Evolutionary conservation across 202 grass and related monocot species (phyloP), one percentile per base, ranked within the genome.

Genomic region (Sporobolus alterniflorus): DNA sequence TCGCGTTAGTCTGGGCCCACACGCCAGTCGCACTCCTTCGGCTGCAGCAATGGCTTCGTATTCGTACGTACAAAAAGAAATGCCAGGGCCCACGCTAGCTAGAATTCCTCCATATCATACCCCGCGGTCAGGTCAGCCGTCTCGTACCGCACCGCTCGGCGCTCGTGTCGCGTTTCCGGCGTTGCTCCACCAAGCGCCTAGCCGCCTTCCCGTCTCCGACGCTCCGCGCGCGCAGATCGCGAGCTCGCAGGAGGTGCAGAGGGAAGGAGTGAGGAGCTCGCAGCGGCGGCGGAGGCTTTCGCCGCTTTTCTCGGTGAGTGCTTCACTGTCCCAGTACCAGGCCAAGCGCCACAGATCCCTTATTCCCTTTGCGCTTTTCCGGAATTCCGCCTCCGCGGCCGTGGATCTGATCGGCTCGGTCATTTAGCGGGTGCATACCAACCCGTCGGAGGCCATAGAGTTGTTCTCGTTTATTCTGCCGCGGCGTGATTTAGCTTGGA

Each of bases 271-370:
- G n/a, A n/a, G n/a, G 77, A 82, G 22, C 66, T 52, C 48, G 51
- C 43, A 3, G 47, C 67, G 30, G 18, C 47, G 63, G 81, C n/a
- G 71, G 40, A 71, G 65, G 57, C 65, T 34, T 40, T 41, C 73
- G 78, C 56, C 67, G 24, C 50, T 26, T 24, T n/a, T 44, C 79
- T 46, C 60, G 79, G 88, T 90, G 61, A 83, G 79, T 77, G 21
- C 31, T 24, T 0, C 49, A 1, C 33, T 28, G 36, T 8, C 36
- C 36, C 36, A 4, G 1, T 39, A n/a, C n/a, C n/a, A 6, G 36
- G 36, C 14, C 55, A 26, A 59, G 55, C n/a, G 9, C 52, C 52
- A 56, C 5, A 6, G n/a, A 25, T 56, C 30, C 20, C 15, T n/a
- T 8, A 39, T 54, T 49, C 47, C 1, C 46, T 51, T 31, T 11